Conservation (phyloP, 2,329 filamentous ascomycete species). For the Dactylonectria macrodidyma region DNA sequence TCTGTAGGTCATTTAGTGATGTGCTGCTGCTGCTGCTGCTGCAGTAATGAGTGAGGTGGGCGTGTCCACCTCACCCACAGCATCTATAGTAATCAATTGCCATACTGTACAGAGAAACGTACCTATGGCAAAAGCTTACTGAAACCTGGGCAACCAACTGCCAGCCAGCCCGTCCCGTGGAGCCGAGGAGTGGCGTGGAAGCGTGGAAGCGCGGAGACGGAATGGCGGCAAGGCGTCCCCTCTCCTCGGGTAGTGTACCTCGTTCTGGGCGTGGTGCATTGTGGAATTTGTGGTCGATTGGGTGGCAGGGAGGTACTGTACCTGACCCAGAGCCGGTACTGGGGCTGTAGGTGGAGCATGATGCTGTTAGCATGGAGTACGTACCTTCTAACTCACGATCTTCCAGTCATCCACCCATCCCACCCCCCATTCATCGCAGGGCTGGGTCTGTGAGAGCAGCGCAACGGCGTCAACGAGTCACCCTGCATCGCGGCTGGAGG, state of each 20-base stretch:
- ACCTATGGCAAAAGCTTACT: neutral
- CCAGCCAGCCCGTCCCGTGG: slow-evolving; percentile 19
- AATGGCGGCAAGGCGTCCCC: slow-evolving; percentile 16
- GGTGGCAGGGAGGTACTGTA: neutral
- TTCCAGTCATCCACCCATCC: neutral
- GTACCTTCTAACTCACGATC: too few relatives aligned
- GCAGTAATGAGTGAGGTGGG: neutral
- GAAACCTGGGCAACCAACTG: slow-evolving; percentile 24
- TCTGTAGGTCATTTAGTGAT: too few relatives aligned
- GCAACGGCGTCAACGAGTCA: neutral
- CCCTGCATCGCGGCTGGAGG: neutral
- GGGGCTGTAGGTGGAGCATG: too few relatives aligned
- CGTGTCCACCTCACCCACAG: neutral
- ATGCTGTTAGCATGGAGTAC: too few relatives aligned
- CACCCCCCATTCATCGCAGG: neutral
- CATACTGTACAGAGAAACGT: too few relatives aligned
- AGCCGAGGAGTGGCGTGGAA: slow-evolving; percentile 21
- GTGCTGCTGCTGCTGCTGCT: too few relatives aligned
- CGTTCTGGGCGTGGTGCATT: neutral
- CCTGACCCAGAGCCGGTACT: neutral
- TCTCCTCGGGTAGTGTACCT: slow-evolving; percentile 15
- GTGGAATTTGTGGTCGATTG: neutral
- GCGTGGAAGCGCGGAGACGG: slow-evolving; percentile 31
- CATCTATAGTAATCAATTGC: too few relatives aligned
- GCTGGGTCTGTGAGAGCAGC: neutral